Evolutionary conservation across 768 basidiomycete genomes (phyloP).

Genomic region (Termitomyces bulborhizus): DNA sequence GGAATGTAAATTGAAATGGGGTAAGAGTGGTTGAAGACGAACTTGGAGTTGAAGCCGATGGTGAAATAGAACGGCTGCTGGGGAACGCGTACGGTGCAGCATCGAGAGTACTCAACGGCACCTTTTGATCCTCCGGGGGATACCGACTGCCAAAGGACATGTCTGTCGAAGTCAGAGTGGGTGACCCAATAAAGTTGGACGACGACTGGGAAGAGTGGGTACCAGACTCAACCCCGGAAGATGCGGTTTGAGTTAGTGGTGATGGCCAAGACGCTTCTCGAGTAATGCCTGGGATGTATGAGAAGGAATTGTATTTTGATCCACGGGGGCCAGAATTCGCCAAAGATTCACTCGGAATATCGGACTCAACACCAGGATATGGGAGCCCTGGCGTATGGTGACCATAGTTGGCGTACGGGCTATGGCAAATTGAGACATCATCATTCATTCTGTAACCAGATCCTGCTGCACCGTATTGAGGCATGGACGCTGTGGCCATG

Average conservation of each 20-base stretch:
- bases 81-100: constrained; percentile 55
- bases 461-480: constrained; percentile 29
- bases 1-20: constrained; percentile 63
- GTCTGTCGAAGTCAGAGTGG: constrained; percentile 38
- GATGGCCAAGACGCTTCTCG: constrained; percentile 36
- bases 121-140: constrained; percentile 50
- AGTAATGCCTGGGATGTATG: constrained; percentile 28
- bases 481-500: constrained; percentile 23
- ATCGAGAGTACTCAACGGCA: constrained; percentile 43
- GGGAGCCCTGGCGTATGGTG: constrained; percentile 43
- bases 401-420: constrained; percentile 40
- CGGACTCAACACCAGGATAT: constrained; percentile 21
- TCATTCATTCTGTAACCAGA: constrained; percentile 46
- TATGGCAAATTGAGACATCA: constrained; percentile 36
- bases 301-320: constrained; percentile 49
- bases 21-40: constrained; percentile 62
- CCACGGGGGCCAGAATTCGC: constrained; percentile 33
- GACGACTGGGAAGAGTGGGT: constrained; percentile 48
- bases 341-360: constrained; percentile 23
- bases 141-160: constrained; percentile 24
- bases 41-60: constrained; percentile 49
- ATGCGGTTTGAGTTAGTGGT: constrained; percentile 23
- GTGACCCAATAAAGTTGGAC: constrained; percentile 51
- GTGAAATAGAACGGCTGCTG: constrained; percentile 67
- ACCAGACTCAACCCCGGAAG: constrained; percentile 36